A percentile compares a stretch with the other conserved stretches of the same genome.
These are phyloP conservation scores for Gloeostereum incarnatum DNA, from an alignment of 768 basidiomycete species.

Conservation along the genomic window DNA sequence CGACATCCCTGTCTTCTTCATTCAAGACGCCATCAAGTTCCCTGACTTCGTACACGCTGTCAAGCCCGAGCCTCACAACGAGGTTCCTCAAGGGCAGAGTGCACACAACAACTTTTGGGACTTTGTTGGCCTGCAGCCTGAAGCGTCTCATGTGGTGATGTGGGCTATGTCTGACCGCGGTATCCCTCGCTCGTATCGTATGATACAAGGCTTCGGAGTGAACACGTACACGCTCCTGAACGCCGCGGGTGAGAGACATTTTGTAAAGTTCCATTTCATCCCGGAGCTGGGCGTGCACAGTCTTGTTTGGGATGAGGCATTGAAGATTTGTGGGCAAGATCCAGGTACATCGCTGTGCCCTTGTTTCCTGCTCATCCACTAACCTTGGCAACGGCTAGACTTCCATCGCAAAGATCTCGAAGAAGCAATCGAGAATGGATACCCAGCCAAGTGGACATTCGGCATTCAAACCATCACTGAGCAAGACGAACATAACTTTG, in stretches of 20 bases:
- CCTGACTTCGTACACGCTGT: slow-evolving; percentile 81
- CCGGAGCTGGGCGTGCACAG: slow-evolving; percentile 79
- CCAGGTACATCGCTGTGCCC: slow-evolving; percentile 35
- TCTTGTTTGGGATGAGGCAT: slow-evolving; percentile 83
- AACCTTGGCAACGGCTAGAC: slow-evolving; percentile 36
- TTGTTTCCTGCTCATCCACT: neutral
- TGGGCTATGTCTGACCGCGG: slow-evolving; percentile 82
- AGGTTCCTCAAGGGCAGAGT: slow-evolving; percentile 57
- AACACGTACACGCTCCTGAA: slow-evolving; percentile 80
- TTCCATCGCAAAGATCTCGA: slow-evolving; percentile 83
- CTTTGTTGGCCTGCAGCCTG: slow-evolving; percentile 62
- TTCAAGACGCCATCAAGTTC: slow-evolving; percentile 78
- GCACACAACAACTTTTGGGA: slow-evolving; percentile 90
- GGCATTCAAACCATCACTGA: slow-evolving; percentile 68
- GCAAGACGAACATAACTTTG: slow-evolving; percentile 68
- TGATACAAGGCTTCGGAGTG: slow-evolving; percentile 88
- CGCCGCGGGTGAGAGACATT: slow-evolving; percentile 52
- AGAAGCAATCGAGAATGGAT: slow-evolving; percentile 71
- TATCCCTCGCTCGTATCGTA: slow-evolving; percentile 77
- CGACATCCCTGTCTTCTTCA: slow-evolving; percentile 76
- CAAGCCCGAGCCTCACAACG: slow-evolving; percentile 80
- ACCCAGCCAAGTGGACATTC: slow-evolving; percentile 71
- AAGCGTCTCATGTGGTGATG: slow-evolving; percentile 72
- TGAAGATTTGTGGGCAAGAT: slow-evolving; percentile 78
- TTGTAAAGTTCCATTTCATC: slow-evolving; percentile 86